Evolutionary conservation across 208 protist genomes (phyloP), one percentile per base, ranked within the genome.

Genomic region (Porcisia hertigi): DNA sequence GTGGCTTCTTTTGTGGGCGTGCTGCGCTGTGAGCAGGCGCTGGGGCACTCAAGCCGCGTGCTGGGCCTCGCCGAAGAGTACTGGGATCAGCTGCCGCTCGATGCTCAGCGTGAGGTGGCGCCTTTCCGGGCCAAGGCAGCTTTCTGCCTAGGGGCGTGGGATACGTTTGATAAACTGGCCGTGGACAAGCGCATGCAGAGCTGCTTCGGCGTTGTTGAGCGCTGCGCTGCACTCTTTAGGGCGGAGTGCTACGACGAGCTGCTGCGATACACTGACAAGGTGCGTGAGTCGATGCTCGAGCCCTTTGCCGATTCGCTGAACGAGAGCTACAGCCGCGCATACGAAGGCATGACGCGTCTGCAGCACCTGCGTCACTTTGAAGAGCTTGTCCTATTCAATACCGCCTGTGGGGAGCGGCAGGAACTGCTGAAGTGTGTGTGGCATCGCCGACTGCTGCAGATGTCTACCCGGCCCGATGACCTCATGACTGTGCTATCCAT

Each of bases 351-450:
- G 7, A 97, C 99, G n/a, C 71, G 91, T 23, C 84, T 99, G 73
- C 99, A 99, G 88, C 98, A 99, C 84, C 83, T 99, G 23, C 85
- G 93, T 8, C 99, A 99, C 88, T 96, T 99, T 77, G 98, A 99
- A 85, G 99, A 99, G 86, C 91, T 99, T 47, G 92, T 99, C 20
- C 88, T 90, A 36, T 99, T 98, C 90, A 97, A 97, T 57, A 90
- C 80, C 30, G 89, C 90, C 16, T 79, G 73, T 55, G 66, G 55
- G 47, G 88, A 98, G 62, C 85, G 93, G 8, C 78, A 80, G 62
- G 63, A 57, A 30, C 86, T 95, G 83, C 82, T 98, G 47, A 80
- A 80, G 62, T 67, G 91, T 8, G 91, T 96, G 55, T 99, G 98
- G 98, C 87, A 89, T 47, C 79, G 67, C 36, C 92, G 98, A 39